Base-by-base conservation (phyloP, 495 filamentous ascomycete species). In the Friedmanniomyces simplex region DNA sequence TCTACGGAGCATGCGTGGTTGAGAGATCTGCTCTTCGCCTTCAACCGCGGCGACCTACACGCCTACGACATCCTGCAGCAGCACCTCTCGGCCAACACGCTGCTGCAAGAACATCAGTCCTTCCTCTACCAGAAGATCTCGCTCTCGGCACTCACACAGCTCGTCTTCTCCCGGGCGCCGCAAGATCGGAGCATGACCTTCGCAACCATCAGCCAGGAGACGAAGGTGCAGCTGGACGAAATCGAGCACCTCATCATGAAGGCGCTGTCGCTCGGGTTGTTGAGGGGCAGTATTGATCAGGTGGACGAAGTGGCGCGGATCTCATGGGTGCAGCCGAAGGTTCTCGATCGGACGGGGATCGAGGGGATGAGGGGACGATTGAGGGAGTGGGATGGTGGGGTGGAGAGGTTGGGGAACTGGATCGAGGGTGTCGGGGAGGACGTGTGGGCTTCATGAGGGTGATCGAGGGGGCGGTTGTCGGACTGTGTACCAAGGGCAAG, bases 221-320 rank as follows among this genome's bases (percentile, higher is more conserved):
- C 93, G 8, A 94, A 95, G 70, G 93, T 99, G 43, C 77, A 82
- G 65, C 79, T 83, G 14, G 81, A 88, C 63, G 89, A 96, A 74
- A 96, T 97, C 59, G 93, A 99, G 77, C 91, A 96, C 66, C 73
- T 99, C 52, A 84, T 99, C 66, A 99, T 99, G 93, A 96, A 95
- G 79, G 94, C 93, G 48, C 73, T 99, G 64, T 95, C 89, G 63
- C 71, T 97, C 65, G 94, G 91, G 0, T 76, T 99, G 63, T 76
- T 99, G 60, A 79, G 83, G 63, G 93, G 93, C 2, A 91, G 84
- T 42, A 99, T 99, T 61, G 93, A 99, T 72, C 90, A 99, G 75
- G 93, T 97, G 26, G 90, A 86, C 50, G 82, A 89, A 74, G 80
- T 97, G 51, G 93, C 93, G 25, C 79, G 91, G 68, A 96, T 99